phyloP scores from a whole-genome alignment of 768 basidiomycete genomes.

The Russula foetens region DNA sequence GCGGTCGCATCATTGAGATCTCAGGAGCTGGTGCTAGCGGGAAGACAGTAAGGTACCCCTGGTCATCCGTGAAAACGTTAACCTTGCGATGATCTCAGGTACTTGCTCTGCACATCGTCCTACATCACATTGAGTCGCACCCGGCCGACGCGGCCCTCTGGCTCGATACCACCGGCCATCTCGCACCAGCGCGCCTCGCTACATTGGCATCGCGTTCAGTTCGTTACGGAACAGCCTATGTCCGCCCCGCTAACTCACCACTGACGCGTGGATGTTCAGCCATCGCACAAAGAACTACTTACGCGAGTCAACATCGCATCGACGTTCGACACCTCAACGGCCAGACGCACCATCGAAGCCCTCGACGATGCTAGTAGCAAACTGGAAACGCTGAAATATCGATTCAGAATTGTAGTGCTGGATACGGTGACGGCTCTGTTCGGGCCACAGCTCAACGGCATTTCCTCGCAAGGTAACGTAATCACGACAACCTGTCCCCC shows the following conservation, averaged over 20 bases:
- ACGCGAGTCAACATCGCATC: slow-evolving; percentile 9
- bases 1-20: slow-evolving; percentile 51
- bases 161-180: slow-evolving; percentile 68
- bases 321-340: slow-evolving; percentile 1
- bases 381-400: background rate
- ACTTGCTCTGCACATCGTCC: slow-evolving; percentile 49
- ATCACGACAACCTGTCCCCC: background rate
- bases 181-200: slow-evolving; percentile 43
- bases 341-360: slow-evolving; percentile 3
- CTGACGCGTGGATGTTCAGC: background rate
- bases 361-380: background rate
- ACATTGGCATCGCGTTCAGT: slow-evolving; percentile 24
- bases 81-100: slow-evolving; percentile 33
- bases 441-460: slow-evolving; percentile 51
- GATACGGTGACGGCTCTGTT: slow-evolving; percentile 60
- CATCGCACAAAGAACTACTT: background rate
- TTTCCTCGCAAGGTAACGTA: slow-evolving; percentile 49
- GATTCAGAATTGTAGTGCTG: slow-evolving; percentile 44
- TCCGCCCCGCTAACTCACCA: too few relatives aligned
- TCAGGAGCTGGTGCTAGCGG: slow-evolving; percentile 59
- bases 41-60: slow-evolving; percentile 49
- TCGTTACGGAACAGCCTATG: background rate
- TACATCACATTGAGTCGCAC: slow-evolving; percentile 40
- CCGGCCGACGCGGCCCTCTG: slow-evolving; percentile 42
- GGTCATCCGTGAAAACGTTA: background rate